These are phyloP conservation scores for Paecilomyces sp. DNA, from an alignment of 2,329 filamentous ascomycete species.

Conservation along the genomic window DNA sequence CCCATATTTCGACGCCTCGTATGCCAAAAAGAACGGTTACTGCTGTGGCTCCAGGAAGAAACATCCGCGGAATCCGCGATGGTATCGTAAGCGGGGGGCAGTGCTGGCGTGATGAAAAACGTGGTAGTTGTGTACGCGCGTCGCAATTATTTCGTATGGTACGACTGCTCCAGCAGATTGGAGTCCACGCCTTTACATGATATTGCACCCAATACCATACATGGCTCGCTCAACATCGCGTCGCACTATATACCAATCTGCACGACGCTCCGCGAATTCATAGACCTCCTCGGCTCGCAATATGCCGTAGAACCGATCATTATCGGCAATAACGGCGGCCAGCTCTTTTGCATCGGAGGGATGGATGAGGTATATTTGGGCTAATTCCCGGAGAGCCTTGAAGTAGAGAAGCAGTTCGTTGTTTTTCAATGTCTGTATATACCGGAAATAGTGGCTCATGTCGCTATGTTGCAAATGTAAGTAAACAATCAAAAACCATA, in stretches of 20 bases:
- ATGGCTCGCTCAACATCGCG: slow-evolving; percentile 88
- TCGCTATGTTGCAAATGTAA: slow-evolving; percentile 49
- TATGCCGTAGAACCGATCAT: slow-evolving; percentile 80
- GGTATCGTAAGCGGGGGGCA: background rate
- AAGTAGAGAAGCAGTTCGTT: slow-evolving; percentile 83
- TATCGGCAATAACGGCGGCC: slow-evolving; percentile 89
- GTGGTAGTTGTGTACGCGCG: background rate
- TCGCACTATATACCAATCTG: slow-evolving; percentile 91
- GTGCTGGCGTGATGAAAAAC: background rate
- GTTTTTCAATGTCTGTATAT: slow-evolving; percentile 74
- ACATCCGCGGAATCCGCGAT: background rate
- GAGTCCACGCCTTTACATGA: slow-evolving; percentile 58
- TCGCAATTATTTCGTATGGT: background rate
- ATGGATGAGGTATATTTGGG: slow-evolving; percentile 92
- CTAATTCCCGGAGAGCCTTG: slow-evolving; percentile 80
- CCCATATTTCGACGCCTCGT: background rate
- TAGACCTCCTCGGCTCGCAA: slow-evolving; percentile 96
- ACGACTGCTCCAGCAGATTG: background rate
- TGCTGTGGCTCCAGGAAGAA: background rate
- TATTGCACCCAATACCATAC: slow-evolving; percentile 82
- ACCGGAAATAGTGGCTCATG: slow-evolving; percentile 88
- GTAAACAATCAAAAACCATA: background rate
- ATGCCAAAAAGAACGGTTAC: background rate
- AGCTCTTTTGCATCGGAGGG: slow-evolving; percentile 84
- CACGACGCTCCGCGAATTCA: slow-evolving; percentile 87